Base-by-base conservation (phyloP, 2,329 filamentous ascomycete genomes). In the Penicillium decumbens region DNA sequence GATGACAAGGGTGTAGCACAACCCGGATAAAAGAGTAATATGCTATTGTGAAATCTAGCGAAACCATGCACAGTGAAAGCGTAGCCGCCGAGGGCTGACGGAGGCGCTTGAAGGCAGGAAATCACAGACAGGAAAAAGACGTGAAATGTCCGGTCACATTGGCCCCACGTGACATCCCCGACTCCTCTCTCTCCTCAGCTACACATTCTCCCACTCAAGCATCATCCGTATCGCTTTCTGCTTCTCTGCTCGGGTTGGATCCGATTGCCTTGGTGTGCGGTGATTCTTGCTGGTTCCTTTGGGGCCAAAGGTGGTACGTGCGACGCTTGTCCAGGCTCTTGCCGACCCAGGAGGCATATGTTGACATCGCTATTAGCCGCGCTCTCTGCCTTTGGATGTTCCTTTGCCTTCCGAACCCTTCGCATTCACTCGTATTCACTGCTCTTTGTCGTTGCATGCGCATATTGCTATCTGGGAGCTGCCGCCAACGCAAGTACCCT, bases 121-220 rank as follows among this genome's bases (percentile, higher is more conserved):
- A 40, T 40, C 38, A 40, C 38, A 27, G 38, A 23, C 6, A 12
- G 24, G 46, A 51, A 39, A 41, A 33, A 28, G n/a, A n/a, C 15
- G 20, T 18, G 38, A 40, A 40, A 32, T 28, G 40, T 42, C 53
- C 39, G 44, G 45, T 41, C 41, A 41, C 49, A 51, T 50, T 41
- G 35, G 6, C 50, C 6, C 35, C 56, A 58, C 56, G 56, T 58
- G 56, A 58, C 50, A 50, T 50, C 38, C 47, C 45, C 54, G 53
- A 57, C 56, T 56, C 50, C 51, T 58, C 54, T 55, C 49, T 45
- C 40, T 41, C 47, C 47, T 35, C 42, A 33, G 28, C 41, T 35
- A 49, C 41, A 35, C 47, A 44, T 45, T 49, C 48, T 50, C 55
- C 46, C 46, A 44, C 28, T 44, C 43, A 25, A 27, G 33, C 48